Evolutionary conservation across 768 basidiomycete species (phyloP).

Genomic region (Tricholoma furcatifolium): DNA sequence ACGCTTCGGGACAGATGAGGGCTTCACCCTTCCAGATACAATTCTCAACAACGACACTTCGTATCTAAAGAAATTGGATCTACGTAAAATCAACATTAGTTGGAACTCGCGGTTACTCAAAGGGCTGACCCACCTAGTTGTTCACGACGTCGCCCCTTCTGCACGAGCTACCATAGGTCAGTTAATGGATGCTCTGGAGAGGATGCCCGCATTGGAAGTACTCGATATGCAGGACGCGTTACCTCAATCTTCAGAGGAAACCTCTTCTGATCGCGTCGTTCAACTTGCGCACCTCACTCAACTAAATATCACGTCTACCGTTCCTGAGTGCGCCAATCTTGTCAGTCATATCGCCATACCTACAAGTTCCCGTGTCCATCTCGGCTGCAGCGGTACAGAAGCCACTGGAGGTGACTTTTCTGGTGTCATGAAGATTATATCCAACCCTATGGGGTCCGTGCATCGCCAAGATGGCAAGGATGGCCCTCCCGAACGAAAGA

Average conservation of each 20-base stretch:
- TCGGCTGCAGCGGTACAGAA: conserved; percentile 19
- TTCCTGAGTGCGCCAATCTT: conserved; percentile 23
- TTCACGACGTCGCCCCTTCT: conserved; percentile 25
- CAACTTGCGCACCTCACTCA: conserved; percentile 21
- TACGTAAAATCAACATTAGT: conserved; percentile 31
- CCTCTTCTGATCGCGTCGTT: conserved; percentile 14
- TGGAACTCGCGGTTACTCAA: conserved; percentile 35
- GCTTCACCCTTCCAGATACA: conserved; percentile 21
- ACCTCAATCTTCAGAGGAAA: conserved; percentile 22
- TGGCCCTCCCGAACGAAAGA: conserved; percentile 6
- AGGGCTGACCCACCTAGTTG: conserved; percentile 35
- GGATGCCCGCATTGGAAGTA: conserved; percentile 31
- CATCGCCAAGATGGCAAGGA: conserved; percentile 8
- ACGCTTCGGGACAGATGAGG: conserved; percentile 16
- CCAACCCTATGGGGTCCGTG: conserved; percentile 7
- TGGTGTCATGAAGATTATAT: conserved; percentile 15
- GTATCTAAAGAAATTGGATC: conserved; percentile 32
- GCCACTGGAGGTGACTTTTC: conserved; percentile 19
- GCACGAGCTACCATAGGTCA: conserved; percentile 29
- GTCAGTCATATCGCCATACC: conserved; percentile 24
- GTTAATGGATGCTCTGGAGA: conserved; percentile 30
- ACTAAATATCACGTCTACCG: conserved; percentile 18
- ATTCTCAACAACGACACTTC: conserved; percentile 32
- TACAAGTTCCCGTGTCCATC: conserved; percentile 11
- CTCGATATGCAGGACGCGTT: conserved; percentile 36